Evolutionary conservation across 495 filamentous ascomycete genomes (phyloP), one percentile per base, ranked within the genome.

Genomic region (Penicillium chermesinum): DNA sequence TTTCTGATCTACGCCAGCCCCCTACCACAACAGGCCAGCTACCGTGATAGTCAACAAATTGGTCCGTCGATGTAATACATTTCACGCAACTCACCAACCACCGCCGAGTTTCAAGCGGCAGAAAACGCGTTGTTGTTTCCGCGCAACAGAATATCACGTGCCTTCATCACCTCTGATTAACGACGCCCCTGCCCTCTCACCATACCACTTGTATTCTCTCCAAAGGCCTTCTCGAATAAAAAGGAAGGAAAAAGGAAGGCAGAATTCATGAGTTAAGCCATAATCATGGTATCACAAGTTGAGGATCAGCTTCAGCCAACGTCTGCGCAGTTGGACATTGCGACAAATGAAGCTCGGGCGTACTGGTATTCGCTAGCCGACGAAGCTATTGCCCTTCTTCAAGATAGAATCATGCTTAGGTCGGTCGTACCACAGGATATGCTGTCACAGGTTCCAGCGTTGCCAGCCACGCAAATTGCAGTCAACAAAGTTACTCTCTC

Each of bases 311-410:
- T 30, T 10, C 25, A 30, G 25, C 25, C 25, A 30, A 30, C 25
- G 4, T 30, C 30, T 43, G 22, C 20, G 18, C 48, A 48, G 17
- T 33, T 48, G 22, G 38, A 35, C 30, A 33, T 36, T 22, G 46
- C 38, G 13, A 41, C 38, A 41, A 34, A 41, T 5, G 37, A 48
- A 48, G 46, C 46, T 41, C 46, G 38, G 40, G 34, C 25, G 13
- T 41, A 48, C 38, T 41, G 46, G 38, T 22, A 41, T 36, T n/a
- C 22, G 27, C 38, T 48, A 16, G 46, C 38, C 15, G 46, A 48
- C n/a, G 37, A 48, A 22, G 46, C 38, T 12, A 41, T 35, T 0
- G 8, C 38, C 3, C 27, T 8, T 41, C 38, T 41, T 1, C 12
- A 37, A 8, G 19, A 46, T 15, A 38, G 25, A 1, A 35, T 13